Base-by-base conservation (phyloP, 2,329 filamentous ascomycete species). In the Zarea fungicola region DNA sequence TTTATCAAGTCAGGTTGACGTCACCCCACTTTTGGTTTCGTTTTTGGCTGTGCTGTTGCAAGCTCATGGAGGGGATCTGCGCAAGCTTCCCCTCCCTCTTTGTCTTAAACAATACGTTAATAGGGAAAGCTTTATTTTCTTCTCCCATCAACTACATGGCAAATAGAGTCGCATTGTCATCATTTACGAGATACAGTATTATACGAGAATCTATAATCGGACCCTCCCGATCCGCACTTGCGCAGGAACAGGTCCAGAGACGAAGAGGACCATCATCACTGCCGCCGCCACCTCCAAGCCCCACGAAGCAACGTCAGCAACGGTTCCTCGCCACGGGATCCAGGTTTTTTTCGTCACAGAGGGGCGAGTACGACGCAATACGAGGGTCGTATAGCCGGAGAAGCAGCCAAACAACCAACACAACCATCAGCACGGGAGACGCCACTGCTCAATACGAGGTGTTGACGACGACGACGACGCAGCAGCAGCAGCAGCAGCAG, bases 11-110 rank as follows among this genome's bases (percentile, higher is more conserved):
- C 14, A 26, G 13, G 34, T 52, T 65, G 62, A 64, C 61, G 61
- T 65, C 62, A 64, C 61, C 59, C 59, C 59, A 53, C 55, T 55
- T 54, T 50, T 54, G 52, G 54, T 47, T 34, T 13, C 14, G n/a
- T n/a, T n/a, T n/a, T n/a, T 19, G 13, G 44, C 47, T 48, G 48
- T 45, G 42, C n/a, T n/a, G n/a, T n/a, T n/a, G n/a, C n/a, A n/a
- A n/a, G n/a, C n/a, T n/a, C n/a, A n/a, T n/a, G n/a, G n/a, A 47
- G 47, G 56, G 52, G 45, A 41, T 48, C 45, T 35, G 22, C 36
- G n/a, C 29, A 6, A 32, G n/a, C 4, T 29, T 32, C 29, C 29
- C 16, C 46, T 39, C 46, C 46, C 42, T 39, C 23, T 41, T 41
- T 26, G 10, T 19, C 11, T 14, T 19, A 26, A 7, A 32, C 13